Base-by-base conservation (phyloP, 2,329 filamentous ascomycete genomes). In the Monosporascus cannonballus region DNA sequence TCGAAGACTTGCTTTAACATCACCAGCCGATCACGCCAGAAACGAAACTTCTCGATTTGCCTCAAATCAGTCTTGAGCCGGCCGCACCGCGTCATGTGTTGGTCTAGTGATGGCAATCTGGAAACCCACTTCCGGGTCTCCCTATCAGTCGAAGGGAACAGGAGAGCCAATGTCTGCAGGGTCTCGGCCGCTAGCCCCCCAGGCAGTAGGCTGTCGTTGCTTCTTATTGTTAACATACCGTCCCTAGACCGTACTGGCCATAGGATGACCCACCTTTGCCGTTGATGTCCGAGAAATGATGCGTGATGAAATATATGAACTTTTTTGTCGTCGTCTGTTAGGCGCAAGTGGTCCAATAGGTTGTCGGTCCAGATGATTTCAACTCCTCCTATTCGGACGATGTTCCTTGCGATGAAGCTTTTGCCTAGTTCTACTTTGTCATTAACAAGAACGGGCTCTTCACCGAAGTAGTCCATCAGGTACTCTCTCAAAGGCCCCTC, bases 1-100 rank as follows among this genome's bases (percentile, higher is more conserved):
- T 77, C 67, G 46, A 72, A 72, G 17, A 61, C 64, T 49, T 75
- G 67, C 59, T 76, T 75, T 2, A 77, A 55, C 1, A 71, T 68
- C 1, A 73, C 64, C 0, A 78, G 59, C 0, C 71, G 66, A 42
- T 78, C 72, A 24, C 67, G 66, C 74, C 75, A 77, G 58, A 68
- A 71, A 0, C 45, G 50, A 51, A 73, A 73, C 2, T 59, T 59
- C 17, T 67, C 64, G 6, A 72, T 62, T 14, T 63, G 65, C 6
- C 71, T 59, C 36, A 70, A 62, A 30, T 69, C 62, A 6, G 64
- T 56, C 30, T 56, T 61, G 3, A 75, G 59, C 6, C 58, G 64
- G 1, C 67, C 67, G 34, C 68, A 67, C 2, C 56, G 54, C 1
- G 59, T 49, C 0, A 67, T 51, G 4, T 59, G 52, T 4, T 17